phyloP scores from a whole-genome alignment of 805 yeast species.

The Sugiyamaella boreocaroliniensis region DNA sequence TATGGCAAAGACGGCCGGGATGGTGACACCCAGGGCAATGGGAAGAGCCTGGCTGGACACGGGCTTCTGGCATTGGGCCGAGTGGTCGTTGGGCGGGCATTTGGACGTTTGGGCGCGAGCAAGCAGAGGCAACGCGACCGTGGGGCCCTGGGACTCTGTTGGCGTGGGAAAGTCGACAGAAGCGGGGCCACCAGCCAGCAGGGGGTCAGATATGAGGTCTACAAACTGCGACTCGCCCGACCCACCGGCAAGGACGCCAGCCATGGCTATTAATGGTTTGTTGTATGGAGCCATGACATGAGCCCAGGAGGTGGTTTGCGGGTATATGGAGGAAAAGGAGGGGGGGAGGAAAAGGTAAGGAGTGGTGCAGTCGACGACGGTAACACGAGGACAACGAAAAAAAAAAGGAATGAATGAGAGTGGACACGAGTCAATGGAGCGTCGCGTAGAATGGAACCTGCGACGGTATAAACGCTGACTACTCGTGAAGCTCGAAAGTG shows the following conservation, averaged over 20 bases:
- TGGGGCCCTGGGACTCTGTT: too few relatives aligned
- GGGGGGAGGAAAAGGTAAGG: neutral
- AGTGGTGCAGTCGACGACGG: neutral
- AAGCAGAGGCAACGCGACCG: too few relatives aligned
- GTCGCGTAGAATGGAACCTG: too few relatives aligned
- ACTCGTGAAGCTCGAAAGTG: neutral
- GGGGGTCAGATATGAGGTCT: neutral
- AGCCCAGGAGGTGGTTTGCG: neutral
- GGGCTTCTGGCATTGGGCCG: constrained; percentile 20
- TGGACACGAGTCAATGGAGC: neutral
- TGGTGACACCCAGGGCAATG: constrained; percentile 35
- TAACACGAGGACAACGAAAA: too few relatives aligned
- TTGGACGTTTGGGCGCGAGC: neutral
- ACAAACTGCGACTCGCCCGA: neutral
- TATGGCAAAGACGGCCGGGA: constrained; percentile 32
- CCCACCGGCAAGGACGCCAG: neutral
- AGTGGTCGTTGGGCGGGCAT: constrained; percentile 4
- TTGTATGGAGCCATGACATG: neutral
- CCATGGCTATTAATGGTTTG: neutral
- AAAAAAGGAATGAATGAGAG: neutral
- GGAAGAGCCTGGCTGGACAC: constrained; percentile 17
- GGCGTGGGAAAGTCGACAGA: too few relatives aligned
- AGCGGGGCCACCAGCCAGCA: too few relatives aligned
- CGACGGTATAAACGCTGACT: too few relatives aligned
- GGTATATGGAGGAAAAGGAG: neutral